A percentile compares a stretch with the other conserved stretches of the same genome.
phyloP scores from a whole-genome alignment of 768 basidiomycete species.

The Mycena pura region DNA sequence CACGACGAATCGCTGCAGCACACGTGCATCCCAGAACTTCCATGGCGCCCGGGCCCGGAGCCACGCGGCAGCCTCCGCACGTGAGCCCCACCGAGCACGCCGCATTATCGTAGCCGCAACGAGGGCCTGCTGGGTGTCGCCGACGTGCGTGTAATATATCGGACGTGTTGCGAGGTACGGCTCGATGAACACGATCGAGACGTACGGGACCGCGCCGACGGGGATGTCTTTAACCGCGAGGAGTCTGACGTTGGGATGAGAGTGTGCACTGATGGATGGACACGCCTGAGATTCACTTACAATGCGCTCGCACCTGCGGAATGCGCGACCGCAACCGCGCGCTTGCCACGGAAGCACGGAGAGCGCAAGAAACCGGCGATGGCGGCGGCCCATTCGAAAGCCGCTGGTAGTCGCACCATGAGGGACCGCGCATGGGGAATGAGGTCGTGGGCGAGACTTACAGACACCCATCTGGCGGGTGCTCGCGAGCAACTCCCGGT shows the following conservation, averaged over 20 bases:
- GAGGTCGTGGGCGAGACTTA: slow-evolving; percentile 9
- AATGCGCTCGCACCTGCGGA: slow-evolving; percentile 40
- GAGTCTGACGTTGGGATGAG: slow-evolving; percentile 23
- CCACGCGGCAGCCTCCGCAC: slow-evolving; percentile 35
- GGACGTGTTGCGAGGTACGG: slow-evolving; percentile 38
- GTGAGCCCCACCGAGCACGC: slow-evolving; percentile 34
- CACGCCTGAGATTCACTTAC: slow-evolving; percentile 27
- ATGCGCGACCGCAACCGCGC: slow-evolving; percentile 40
- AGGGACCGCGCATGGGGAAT: neutral
- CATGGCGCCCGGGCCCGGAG: slow-evolving; percentile 35
- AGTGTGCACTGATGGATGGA: neutral
- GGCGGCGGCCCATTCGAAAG: slow-evolving; percentile 33
- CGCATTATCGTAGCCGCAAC: slow-evolving; percentile 31
- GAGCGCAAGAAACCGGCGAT: slow-evolving; percentile 30
- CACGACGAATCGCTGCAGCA: slow-evolving; percentile 36
- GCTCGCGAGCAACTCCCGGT: slow-evolving; percentile 31
- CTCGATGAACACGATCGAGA: slow-evolving; percentile 41
- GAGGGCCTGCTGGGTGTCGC: slow-evolving; percentile 22
- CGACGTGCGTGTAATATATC: slow-evolving; percentile 30
- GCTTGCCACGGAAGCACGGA: slow-evolving; percentile 28
- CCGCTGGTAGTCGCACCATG: too few relatives aligned
- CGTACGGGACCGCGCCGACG: slow-evolving; percentile 22
- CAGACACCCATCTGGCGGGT: slow-evolving; percentile 32
- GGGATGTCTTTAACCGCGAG: slow-evolving; percentile 17
- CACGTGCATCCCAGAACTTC: slow-evolving; percentile 38